Evolutionary conservation across 768 basidiomycete species (phyloP), one percentile per base, ranked within the genome.

Genomic region (Macrolepiota albuminosa): DNA sequence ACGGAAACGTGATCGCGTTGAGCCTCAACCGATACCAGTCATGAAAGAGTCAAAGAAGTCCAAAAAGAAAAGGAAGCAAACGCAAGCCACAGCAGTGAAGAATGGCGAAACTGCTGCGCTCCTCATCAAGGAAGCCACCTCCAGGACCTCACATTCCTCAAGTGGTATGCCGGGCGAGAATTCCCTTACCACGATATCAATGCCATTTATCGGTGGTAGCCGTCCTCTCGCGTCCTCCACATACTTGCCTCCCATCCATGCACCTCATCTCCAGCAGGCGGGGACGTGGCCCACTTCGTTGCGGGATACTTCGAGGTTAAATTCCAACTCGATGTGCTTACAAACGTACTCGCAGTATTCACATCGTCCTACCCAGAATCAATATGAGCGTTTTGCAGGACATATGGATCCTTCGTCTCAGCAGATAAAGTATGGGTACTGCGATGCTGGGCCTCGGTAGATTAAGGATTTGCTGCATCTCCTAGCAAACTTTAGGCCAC

Each of bases 31-130:
- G 21, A 42, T 43, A 34, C 56, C 45, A 5, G 43, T 39, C 57
- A 29, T 40, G 40, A 58, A 34, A 13, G 36, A 31, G 6, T 58
- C 57, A 1, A 58, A 43, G 37, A 45, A 42, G n/a, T 24, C 11
- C 9, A 58, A 58, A 31, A 50, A 46, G 34, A 33, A 58, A 39
- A 50, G 48, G 31, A 58, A 49, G 16, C 57, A 52, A 18, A 34
- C 49, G 13, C 49, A 43, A 21, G 57, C 34, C n/a, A 50, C 40
- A 29, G 50, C 42, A 24, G 33, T 21, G 37, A 58, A 51, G n/a
- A 42, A 43, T 18, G 31, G 40, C 9, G 40, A 54, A 54, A 18
- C 26, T 13, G 26, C 26, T 40, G 29, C 53, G 10, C 18, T 33
- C 6, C 40, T 31, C n/a, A 43, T 31, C n/a, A 33, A 33, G 10